phyloP scores from a whole-genome alignment of 768 basidiomycete species.

The Daedaleopsis sinensis region DNA sequence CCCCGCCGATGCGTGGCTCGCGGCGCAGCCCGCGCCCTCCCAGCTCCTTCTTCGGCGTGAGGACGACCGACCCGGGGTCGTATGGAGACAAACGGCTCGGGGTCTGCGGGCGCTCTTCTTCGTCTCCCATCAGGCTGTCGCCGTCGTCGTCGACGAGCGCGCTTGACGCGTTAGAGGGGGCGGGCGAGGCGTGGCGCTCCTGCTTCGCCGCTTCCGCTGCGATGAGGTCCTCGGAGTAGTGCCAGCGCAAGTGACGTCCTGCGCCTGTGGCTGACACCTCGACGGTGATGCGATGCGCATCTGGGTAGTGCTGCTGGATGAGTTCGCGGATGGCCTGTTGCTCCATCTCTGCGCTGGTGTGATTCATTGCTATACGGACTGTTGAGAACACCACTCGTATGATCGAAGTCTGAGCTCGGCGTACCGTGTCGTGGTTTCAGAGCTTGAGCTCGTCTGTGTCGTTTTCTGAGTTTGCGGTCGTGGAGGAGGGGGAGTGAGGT shows the following conservation, averaged over 20 bases:
- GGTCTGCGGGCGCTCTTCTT: constrained; percentile 11
- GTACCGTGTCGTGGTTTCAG: background rate
- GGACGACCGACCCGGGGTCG: constrained; percentile 20
- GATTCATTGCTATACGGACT: background rate
- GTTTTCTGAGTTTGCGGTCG: background rate
- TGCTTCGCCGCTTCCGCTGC: background rate
- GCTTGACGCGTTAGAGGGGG: background rate
- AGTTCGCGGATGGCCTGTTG: constrained; percentile 1
- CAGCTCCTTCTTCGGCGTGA: constrained; percentile 18
- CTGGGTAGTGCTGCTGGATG: background rate
- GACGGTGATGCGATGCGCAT: constrained; percentile 5
- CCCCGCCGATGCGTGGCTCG: constrained; percentile 6
- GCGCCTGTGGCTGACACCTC: constrained; percentile 2
- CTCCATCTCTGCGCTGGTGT: background rate
- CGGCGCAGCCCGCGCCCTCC: background rate
- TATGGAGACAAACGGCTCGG: constrained; percentile 7
- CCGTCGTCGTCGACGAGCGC: constrained; percentile 9
- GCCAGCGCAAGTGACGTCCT: constrained; percentile 11
- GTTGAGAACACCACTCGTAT: background rate
- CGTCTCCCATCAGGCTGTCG: constrained; percentile 17
- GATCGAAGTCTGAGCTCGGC: background rate
- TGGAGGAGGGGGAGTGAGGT: constrained; percentile 4
- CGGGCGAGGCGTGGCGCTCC: background rate
- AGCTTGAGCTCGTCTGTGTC: background rate
- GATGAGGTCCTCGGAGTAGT: constrained; percentile 6